A percentile compares a stretch with the other conserved stretches of the same genome.
Evolutionary conservation across 176 grass and related monocot genomes (phyloP).

Genomic region (Typha latifolia): DNA sequence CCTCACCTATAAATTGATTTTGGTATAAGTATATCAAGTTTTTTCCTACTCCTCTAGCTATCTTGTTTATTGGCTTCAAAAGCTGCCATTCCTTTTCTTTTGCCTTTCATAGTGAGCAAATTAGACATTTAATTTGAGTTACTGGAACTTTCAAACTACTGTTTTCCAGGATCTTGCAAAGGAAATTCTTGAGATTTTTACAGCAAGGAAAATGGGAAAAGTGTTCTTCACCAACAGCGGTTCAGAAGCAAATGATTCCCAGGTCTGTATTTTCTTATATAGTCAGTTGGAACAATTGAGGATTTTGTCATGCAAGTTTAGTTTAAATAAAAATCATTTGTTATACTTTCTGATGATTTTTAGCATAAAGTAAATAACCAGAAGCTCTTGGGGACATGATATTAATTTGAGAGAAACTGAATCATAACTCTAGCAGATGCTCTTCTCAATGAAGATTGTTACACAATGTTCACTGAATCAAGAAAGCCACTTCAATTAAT

Average conservation of each 20-base stretch:
- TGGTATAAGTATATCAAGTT: not conserved
- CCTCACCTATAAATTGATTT: not conserved
- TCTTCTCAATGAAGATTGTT: not conserved
- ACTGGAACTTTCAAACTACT: too few relatives aligned
- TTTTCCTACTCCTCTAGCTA: not conserved
- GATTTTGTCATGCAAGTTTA: too few relatives aligned
- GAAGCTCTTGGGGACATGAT: too few relatives aligned
- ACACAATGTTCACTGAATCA: not conserved
- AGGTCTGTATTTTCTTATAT: slow-evolving; percentile 31
- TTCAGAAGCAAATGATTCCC: slow-evolving; percentile 97
- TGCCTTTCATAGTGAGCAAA: not conserved
- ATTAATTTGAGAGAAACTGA: not conserved
- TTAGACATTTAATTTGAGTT: too few relatives aligned
- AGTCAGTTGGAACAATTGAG: too few relatives aligned
- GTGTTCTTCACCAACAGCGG: slow-evolving; percentile 98
- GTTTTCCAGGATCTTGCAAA: slow-evolving; percentile 72
- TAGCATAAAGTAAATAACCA: too few relatives aligned
- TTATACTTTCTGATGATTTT: too few relatives aligned
- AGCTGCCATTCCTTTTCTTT: not conserved
- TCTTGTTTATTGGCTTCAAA: too few relatives aligned
- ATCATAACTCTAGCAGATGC: not conserved
- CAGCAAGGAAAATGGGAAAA: slow-evolving; percentile 86
- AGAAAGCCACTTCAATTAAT: not conserved
- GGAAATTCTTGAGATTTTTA: slow-evolving; percentile 68
- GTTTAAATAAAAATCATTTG: too few relatives aligned